These are phyloP conservation scores for Nannizzia gypsea DNA, from an alignment of 2,329 filamentous ascomycete genomes.

Conservation along the genomic window DNA sequence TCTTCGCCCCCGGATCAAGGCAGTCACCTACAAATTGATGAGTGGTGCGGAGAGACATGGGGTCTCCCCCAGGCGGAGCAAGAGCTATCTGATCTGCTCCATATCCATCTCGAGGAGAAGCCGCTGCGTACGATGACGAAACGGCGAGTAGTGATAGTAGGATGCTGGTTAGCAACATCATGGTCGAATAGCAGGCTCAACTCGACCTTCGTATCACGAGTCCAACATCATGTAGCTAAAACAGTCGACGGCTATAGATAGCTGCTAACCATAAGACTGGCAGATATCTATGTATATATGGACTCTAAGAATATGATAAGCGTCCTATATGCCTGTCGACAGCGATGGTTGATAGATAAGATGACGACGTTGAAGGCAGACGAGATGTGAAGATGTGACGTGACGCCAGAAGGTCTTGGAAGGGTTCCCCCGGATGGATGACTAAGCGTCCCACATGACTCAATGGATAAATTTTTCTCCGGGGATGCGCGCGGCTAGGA, in stretches of 20 bases:
- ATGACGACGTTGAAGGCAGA: background rate
- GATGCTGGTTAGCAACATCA: background rate
- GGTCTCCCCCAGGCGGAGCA: conserved; percentile 13
- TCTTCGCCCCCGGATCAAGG: background rate
- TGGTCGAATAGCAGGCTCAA: background rate
- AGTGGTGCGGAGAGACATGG: conserved; percentile 15
- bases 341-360: no score
- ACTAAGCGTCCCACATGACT: background rate
- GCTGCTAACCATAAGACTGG: background rate
- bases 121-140: background rate
- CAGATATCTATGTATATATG: background rate
- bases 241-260: background rate
- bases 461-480: background rate
- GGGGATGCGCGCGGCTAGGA: background rate
- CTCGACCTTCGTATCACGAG: background rate
- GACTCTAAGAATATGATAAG: background rate
- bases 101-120: background rate
- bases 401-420: background rate
- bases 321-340: background rate
- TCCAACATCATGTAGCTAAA: background rate
- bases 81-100: conserved; percentile 5
- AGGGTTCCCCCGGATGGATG: background rate
- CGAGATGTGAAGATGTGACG: background rate
- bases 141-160: background rate
- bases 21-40: conserved; percentile 28